Percentiles rank a stretch among this genome's conserved stretches.
Conservation (phyloP, 805 yeast genomes). For the Zygotorulaspora chibaensis region DNA sequence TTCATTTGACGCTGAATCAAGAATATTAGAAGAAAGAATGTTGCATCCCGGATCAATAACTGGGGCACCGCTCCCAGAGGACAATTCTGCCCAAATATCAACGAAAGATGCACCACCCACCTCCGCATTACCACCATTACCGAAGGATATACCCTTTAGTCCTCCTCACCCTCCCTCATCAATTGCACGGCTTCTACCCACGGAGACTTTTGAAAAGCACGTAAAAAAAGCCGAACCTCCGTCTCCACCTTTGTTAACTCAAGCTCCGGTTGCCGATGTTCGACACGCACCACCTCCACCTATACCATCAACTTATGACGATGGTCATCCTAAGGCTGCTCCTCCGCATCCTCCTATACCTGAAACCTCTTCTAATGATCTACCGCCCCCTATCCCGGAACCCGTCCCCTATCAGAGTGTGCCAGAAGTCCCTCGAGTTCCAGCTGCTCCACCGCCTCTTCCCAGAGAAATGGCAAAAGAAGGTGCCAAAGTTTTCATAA, state of each 20-base stretch:
- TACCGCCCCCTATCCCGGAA: slow-evolving; percentile 4
- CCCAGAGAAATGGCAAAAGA: slow-evolving; percentile 11
- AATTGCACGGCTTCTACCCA: neutral
- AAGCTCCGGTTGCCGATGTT: neutral
- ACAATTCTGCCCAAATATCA: neutral
- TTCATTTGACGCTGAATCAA: neutral
- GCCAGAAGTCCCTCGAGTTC: slow-evolving; percentile 18
- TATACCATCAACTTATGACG: slow-evolving; percentile 4
- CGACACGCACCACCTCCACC: slow-evolving; percentile 10
- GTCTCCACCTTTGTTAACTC: slow-evolving; percentile 1
- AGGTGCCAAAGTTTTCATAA: slow-evolving; percentile 9
- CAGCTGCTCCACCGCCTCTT: slow-evolving; percentile 18
- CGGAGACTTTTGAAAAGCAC: neutral
- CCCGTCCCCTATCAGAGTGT: slow-evolving; percentile 6
- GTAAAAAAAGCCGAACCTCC: neutral
- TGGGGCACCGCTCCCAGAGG: neutral
- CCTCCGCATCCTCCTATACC: slow-evolving; percentile 4
- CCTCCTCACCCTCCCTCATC: slow-evolving; percentile 6
- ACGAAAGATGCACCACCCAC: slow-evolving; percentile 2
- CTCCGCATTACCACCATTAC: slow-evolving; percentile 10
- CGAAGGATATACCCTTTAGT: slow-evolving; percentile 10
- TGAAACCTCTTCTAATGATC: slow-evolving; percentile 10
- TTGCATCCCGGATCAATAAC: neutral
- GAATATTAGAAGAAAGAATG: neutral
- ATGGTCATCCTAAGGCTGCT: slow-evolving; percentile 1